These are phyloP conservation scores for Pulicaria dysenterica DNA, from an alignment of 129 eudicot species.

Conservation along the genomic window DNA sequence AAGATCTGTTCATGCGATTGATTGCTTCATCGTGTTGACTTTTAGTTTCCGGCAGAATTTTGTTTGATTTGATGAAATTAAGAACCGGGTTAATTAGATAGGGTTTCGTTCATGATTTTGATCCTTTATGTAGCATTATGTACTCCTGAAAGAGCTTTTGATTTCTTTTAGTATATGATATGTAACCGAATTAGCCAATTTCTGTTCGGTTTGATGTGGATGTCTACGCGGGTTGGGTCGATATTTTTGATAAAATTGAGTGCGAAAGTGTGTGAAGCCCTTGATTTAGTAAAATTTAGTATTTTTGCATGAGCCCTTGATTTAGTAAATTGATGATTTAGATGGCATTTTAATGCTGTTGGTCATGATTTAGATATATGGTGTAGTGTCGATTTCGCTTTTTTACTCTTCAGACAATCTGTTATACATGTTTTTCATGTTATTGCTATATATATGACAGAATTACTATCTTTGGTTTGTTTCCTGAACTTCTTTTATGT, in stretches of 20 bases:
- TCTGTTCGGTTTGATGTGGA: not conserved
- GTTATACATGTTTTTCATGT: not conserved
- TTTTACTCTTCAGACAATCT: not conserved
- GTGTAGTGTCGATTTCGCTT: not conserved
- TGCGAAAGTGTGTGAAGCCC: conserved; percentile 2
- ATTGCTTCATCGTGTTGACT: conserved; percentile 18
- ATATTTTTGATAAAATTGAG: conserved; percentile 17
- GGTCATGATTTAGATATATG: not conserved
- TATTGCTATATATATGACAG: conserved; percentile 6
- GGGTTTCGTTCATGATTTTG: conserved; percentile 5
- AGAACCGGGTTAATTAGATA: conserved; percentile 4
- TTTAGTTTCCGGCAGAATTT: conserved; percentile 20
- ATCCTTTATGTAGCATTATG: not conserved
- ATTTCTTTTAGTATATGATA: not conserved
- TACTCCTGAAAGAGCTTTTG: conserved; percentile 19
- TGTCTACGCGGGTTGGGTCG: conserved; percentile 23
- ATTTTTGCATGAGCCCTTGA: not conserved
- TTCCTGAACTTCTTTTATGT: not conserved
- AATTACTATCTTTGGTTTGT: not conserved
- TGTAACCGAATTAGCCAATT: not conserved
- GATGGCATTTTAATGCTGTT: too few species aligned
- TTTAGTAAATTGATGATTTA: too few species aligned
- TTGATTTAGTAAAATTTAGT: not conserved
- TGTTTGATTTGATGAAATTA: not conserved
- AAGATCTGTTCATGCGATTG: not conserved